Evolutionary conservation across 2,329 filamentous ascomycete genomes (phyloP).

Genomic region (Cucurbitaria berberidis): DNA sequence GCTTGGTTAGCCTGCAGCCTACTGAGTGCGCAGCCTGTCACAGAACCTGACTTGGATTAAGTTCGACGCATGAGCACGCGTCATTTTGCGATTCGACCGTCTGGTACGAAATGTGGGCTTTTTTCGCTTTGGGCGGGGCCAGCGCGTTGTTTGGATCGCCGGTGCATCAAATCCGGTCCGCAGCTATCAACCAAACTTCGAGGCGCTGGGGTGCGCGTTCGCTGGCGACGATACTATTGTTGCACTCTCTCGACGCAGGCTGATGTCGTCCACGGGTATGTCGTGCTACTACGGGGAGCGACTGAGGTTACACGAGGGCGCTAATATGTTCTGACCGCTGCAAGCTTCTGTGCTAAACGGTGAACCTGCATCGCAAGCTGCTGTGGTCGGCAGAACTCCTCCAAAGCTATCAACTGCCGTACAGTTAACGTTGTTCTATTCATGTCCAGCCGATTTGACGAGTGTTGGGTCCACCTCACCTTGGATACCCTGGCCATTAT

Average conservation of each 20-base stretch:
- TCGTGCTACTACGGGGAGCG: background rate
- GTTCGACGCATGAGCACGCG: slow-evolving; percentile 43
- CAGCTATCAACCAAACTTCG: slow-evolving; percentile 14
- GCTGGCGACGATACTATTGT: background rate
- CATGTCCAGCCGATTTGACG: background rate
- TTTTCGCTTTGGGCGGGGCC: slow-evolving; percentile 5
- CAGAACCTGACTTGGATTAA: slow-evolving; percentile 23
- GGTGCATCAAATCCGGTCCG: slow-evolving; percentile 12
- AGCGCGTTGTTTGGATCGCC: slow-evolving; percentile 14
- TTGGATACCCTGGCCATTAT: no score
- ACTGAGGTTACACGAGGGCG: background rate
- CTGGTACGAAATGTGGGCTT: slow-evolving; percentile 21
- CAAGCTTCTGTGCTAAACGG: background rate
- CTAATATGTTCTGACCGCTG: background rate
- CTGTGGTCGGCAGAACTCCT: background rate
- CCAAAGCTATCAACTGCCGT: background rate
- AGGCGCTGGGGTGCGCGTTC: slow-evolving; percentile 8
- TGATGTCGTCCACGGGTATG: no score
- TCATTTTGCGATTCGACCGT: slow-evolving; percentile 38
- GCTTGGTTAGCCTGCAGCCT: slow-evolving; percentile 11
- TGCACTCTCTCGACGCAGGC: background rate
- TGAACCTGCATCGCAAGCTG: background rate
- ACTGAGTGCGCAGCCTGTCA: slow-evolving; percentile 12
- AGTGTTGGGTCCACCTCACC: no score
- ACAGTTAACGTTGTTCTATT: background rate